Conservation (phyloP, 352 stramenopile species). For the Phytophthora pinifolia region DNA sequence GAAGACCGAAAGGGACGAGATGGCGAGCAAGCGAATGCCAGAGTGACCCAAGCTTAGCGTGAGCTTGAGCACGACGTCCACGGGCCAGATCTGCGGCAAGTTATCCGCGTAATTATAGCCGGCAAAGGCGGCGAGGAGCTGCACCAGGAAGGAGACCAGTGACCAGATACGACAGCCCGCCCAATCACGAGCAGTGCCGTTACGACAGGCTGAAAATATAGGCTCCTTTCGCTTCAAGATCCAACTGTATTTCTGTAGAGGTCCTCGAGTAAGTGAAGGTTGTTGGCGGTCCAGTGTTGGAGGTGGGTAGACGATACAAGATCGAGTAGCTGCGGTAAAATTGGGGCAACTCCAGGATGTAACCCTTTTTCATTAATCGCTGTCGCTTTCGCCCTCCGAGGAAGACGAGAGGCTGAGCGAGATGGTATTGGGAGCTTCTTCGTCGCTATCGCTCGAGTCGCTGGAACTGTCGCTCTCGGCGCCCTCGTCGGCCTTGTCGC, state of each 20-base stretch:
- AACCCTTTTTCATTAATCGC: constrained; percentile 33
- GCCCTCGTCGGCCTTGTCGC: constrained; percentile 36
- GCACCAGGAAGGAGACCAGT: constrained; percentile 3
- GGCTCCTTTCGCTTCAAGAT: too few relatives aligned
- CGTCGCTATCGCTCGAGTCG: constrained; percentile 56
- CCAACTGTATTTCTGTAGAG: too few relatives aligned
- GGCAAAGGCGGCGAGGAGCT: neutral
- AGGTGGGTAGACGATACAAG: neutral
- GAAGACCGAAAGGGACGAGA: constrained; percentile 6
- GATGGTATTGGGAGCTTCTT: constrained; percentile 64
- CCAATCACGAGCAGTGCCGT: constrained; percentile 4
- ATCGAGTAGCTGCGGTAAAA: neutral
- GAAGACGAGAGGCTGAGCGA: constrained; percentile 75
- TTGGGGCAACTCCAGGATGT: too few relatives aligned
- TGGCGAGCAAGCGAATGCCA: constrained; percentile 27
- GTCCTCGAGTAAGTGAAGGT: constrained; percentile 3
- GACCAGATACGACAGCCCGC: constrained; percentile 14
- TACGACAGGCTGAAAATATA: constrained; percentile 18
- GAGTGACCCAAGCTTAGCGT: constrained; percentile 15
- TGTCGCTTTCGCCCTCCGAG: constrained; percentile 62
- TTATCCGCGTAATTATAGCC: constrained; percentile 23
- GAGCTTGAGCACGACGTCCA: neutral
- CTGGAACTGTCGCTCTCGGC: constrained; percentile 51
- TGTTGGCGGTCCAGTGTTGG: too few relatives aligned
- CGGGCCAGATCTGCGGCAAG: neutral